Conservation (phyloP, 1,139 yeast genomes). For the Debaryomyces robertsiae region DNA sequence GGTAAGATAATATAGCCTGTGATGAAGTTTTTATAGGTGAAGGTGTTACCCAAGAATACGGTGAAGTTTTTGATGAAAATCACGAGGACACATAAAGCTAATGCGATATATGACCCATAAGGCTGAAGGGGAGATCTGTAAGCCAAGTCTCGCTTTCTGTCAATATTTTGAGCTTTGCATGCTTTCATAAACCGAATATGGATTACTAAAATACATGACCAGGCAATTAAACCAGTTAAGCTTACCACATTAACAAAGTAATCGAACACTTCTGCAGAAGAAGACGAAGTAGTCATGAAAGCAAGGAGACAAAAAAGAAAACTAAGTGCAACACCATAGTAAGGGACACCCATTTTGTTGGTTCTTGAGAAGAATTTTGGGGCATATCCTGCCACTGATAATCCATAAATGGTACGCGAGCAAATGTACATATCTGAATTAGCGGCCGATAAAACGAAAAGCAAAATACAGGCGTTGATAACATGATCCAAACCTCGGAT, state of each 20-base stretch:
- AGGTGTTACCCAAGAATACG: conserved; percentile 57
- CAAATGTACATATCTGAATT: conserved; percentile 53
- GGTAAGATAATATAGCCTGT: conserved; percentile 82
- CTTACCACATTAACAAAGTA: conserved; percentile 77
- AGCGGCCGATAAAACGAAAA: conserved; percentile 50
- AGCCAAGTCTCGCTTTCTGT: conserved; percentile 45
- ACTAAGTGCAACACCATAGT: conserved; percentile 19
- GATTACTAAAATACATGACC: conserved; percentile 65
- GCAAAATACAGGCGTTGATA: conserved; percentile 47
- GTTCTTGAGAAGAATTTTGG: conserved; percentile 41
- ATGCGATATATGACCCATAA: conserved; percentile 60
- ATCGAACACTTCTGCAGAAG: conserved; percentile 56
- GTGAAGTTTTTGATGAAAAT: conserved; percentile 75
- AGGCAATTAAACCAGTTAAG: conserved; percentile 69
- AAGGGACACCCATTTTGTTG: conserved; percentile 42
- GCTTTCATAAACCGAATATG: conserved; percentile 68
- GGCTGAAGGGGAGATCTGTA: conserved; percentile 71
- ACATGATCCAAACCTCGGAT: conserved; percentile 48
- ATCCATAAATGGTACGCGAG: conserved; percentile 48
- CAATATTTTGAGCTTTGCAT: conserved; percentile 61
- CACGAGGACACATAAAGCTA: conserved; percentile 55
- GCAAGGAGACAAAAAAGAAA: conserved; percentile 42
- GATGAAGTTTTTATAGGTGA: conserved; percentile 64
- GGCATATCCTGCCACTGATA: conserved; percentile 49
- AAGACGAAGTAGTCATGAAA: conserved; percentile 59